These are phyloP conservation scores for Yamadazyma philogaea DNA, from an alignment of 805 yeast genomes.

Conservation along the genomic window DNA sequence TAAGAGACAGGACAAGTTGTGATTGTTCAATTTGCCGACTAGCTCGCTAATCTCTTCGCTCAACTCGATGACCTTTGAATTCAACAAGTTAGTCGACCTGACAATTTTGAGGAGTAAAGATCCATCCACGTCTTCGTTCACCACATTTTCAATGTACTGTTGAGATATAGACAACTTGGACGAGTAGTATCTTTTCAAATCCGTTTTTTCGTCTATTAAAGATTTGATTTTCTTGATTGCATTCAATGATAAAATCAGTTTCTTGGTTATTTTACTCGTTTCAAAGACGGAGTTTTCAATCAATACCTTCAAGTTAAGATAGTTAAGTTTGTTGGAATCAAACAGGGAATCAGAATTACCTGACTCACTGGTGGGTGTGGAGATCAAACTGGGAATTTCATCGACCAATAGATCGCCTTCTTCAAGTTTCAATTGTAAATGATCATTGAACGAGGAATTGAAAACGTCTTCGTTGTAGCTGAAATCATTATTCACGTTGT, in stretches of 20 bases:
- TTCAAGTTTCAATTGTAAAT: slow-evolving; percentile 31
- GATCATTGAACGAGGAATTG: slow-evolving; percentile 31
- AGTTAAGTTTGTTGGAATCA: slow-evolving; percentile 22
- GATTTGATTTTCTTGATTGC: slow-evolving; percentile 27
- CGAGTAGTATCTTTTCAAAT: slow-evolving; percentile 27
- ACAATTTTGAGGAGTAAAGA: slow-evolving; percentile 28
- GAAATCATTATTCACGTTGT: slow-evolving; percentile 17
- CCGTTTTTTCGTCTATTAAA: slow-evolving; percentile 28
- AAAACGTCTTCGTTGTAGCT: slow-evolving; percentile 15
- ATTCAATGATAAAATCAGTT: slow-evolving; percentile 31
- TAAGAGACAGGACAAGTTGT: slow-evolving; percentile 43
- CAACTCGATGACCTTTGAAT: slow-evolving; percentile 24
- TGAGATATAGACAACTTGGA: slow-evolving; percentile 31
- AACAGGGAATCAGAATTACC: slow-evolving; percentile 14
- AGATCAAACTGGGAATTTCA: slow-evolving; percentile 19
- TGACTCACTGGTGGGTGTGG: slow-evolving; percentile 21
- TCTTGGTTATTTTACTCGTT: slow-evolving; percentile 31
- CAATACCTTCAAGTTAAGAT: slow-evolving; percentile 40
- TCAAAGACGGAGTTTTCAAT: slow-evolving; percentile 46
- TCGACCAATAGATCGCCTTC: slow-evolving; percentile 22
- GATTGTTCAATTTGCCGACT: slow-evolving; percentile 31
- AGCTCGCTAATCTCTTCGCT: slow-evolving; percentile 29
- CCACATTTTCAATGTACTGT: slow-evolving; percentile 30
- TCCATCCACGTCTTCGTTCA: slow-evolving; percentile 26
- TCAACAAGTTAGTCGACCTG: slow-evolving; percentile 31